Conservation (phyloP, 306 rosid species). For the Dryas octopetala region DNA sequence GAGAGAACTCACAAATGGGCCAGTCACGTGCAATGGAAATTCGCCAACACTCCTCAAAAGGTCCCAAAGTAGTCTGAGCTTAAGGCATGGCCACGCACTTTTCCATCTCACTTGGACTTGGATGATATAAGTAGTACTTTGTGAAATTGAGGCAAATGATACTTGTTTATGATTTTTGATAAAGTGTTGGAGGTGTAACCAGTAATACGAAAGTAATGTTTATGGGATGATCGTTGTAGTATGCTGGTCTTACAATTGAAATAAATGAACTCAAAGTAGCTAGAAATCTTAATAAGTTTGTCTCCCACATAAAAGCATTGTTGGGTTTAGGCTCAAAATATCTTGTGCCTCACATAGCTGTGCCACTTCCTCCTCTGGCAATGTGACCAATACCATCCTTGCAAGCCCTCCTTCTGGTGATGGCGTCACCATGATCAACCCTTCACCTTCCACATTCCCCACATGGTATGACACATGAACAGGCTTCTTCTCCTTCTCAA, state of each 20-base stretch:
- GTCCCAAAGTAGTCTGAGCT: background rate
- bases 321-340: slow-evolving; percentile 40
- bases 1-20: background rate
- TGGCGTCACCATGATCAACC: slow-evolving; percentile 64
- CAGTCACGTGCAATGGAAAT: slow-evolving; percentile 27
- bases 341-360: slow-evolving; percentile 42
- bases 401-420: slow-evolving; percentile 49
- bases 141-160: background rate
- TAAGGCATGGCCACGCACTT: background rate
- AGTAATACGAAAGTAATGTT: too few species aligned
- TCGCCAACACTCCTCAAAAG: slow-evolving; percentile 49
- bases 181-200: too few species aligned
- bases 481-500: slow-evolving; percentile 32
- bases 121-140: background rate
- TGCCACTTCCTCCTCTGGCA: slow-evolving; percentile 44
- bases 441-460: slow-evolving; percentile 56
- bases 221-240: too few species aligned
- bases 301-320: slow-evolving; percentile 28
- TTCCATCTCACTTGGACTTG: background rate
- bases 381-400: slow-evolving; percentile 49
- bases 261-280: background rate
- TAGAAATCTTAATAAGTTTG: background rate
- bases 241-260: background rate
- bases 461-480: slow-evolving; percentile 57
- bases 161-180: background rate